Base-by-base conservation (phyloP, 164 flowering plant genomes). In the Kingdonia uniflora region DNA sequence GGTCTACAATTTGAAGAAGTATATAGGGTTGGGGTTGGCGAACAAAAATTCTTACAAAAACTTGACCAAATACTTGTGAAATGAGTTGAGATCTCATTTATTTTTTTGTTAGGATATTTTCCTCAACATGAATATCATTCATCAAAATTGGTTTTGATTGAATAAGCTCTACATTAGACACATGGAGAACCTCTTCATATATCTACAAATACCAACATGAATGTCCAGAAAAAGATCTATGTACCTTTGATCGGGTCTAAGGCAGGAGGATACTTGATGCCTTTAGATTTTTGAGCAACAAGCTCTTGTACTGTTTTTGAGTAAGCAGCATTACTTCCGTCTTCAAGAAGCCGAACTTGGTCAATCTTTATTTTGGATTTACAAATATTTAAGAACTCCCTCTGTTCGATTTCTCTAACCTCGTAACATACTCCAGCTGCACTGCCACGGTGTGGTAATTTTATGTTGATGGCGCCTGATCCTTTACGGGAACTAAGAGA, bases 391-490 rank as follows among this genome's bases (percentile, higher is more conserved):
- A 83, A 54, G 55, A 89, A 65, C 42, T 87, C 97, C 53, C 52
- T 70, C 55, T 15, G 70, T 55, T 89, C 91, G 50, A 87, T 56
- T 59, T 54, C 87, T 68, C 71, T 70, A 63, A 94, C 94, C 70
- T 85, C 94, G 65, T 76, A 94, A 71, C 58, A 75, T 49, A 79
- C 62, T 29, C 97, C 96, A 62, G 90, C 82, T 61, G 96, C 90
- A 62, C 55, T 56, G 50, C 94, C 95, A 59, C 50, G 65, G 61
- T 78, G 62, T 8, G 98, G 99, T 59, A 94, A 63, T 46, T 68
- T 63, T 49, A 89, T 81, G 44, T 83, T 85, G 71, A 94, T 54
- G 21, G 38, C 62, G 49, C 87, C 90, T 5, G 88, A 50, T 59
- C 88, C 87, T 72, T 81, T 94, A 29, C 88, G 87, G 50, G 84